phyloP scores from a whole-genome alignment of 768 basidiomycete species.

The Podaxis mareebaensis region DNA sequence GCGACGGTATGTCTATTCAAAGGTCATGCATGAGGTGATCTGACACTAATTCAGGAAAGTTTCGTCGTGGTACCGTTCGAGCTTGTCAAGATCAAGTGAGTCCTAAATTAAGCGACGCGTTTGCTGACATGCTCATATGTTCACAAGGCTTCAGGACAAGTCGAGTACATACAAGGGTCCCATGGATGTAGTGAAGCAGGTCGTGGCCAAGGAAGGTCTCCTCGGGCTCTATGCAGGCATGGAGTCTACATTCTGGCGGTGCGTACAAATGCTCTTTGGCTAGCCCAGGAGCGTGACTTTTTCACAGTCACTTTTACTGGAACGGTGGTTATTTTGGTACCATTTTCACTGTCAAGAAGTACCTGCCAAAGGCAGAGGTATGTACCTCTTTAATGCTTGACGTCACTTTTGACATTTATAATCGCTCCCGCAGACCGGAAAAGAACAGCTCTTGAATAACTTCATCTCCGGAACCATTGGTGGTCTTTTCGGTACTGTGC shows the following conservation, averaged over 20 bases:
- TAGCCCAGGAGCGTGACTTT: constrained; percentile 13
- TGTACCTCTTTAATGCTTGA: constrained; percentile 20
- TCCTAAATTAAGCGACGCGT: neutral
- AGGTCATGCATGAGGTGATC: neutral
- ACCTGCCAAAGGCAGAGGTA: constrained; percentile 88
- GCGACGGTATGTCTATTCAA: constrained; percentile 57
- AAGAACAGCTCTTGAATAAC: constrained; percentile 83
- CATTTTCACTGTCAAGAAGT: constrained; percentile 79
- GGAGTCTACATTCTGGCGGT: constrained; percentile 99
- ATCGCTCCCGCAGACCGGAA: constrained; percentile 46
- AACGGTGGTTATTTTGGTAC: constrained; percentile 96
- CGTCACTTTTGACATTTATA: neutral
- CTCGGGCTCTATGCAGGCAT: constrained; percentile 91
- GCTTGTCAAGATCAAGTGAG: constrained; percentile 84
- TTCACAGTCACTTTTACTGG: constrained; percentile 77
- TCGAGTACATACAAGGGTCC: constrained; percentile 88
- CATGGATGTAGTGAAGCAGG: constrained; percentile 83
- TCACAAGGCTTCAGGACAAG: constrained; percentile 83
- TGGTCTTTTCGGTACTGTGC: constrained; percentile 82
- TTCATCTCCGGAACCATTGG: constrained; percentile 89
- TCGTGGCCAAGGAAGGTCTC: constrained; percentile 75
- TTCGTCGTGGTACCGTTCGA: constrained; percentile 97
- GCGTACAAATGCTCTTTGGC: constrained; percentile 16
- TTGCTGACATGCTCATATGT: constrained; percentile 4
- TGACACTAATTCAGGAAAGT: constrained; percentile 57